These are phyloP conservation scores for Colletotrichum agaves DNA, from an alignment of 2,329 filamentous ascomycete species.

Conservation along the genomic window DNA sequence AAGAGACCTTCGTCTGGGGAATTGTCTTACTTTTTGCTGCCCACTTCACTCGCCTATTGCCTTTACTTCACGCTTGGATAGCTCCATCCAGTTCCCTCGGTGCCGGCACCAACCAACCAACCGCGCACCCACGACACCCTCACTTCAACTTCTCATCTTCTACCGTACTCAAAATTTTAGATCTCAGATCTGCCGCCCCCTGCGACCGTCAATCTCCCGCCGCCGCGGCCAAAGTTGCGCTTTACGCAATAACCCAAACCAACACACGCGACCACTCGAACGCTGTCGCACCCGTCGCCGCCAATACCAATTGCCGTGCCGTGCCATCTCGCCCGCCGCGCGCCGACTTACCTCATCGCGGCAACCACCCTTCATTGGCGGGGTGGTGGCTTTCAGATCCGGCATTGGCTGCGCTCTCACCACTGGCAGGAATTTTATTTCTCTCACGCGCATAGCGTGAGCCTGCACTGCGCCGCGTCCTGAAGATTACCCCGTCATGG, in stretches of 20 bases:
- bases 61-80: neutral
- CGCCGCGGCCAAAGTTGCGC: neutral
- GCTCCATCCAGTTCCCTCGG: neutral
- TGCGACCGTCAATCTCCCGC: conserved; percentile 9
- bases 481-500: conserved; percentile 15
- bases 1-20: neutral
- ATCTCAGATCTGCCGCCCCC: neutral
- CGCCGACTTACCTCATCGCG: conserved; percentile 10
- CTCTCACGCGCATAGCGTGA: neutral
- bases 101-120: conserved; percentile 9
- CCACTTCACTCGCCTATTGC: conserved; percentile 1
- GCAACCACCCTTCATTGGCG: neutral
- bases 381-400: conserved; percentile 6
- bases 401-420: conserved; percentile 22
- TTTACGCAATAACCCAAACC: neutral
- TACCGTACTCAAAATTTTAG: neutral
- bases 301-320: conserved; percentile 17
- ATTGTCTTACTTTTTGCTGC: conserved; percentile 14
- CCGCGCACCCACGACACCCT: conserved; percentile 21
- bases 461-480: conserved; percentile 3
- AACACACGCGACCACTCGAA: neutral
- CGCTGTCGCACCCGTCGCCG: neutral
- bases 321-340: neutral
- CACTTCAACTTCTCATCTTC: neutral
- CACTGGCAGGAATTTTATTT: neutral